Evolutionary conservation across 176 grass and related monocot species (phyloP).

Genomic region (Zoysia pacifica): DNA sequence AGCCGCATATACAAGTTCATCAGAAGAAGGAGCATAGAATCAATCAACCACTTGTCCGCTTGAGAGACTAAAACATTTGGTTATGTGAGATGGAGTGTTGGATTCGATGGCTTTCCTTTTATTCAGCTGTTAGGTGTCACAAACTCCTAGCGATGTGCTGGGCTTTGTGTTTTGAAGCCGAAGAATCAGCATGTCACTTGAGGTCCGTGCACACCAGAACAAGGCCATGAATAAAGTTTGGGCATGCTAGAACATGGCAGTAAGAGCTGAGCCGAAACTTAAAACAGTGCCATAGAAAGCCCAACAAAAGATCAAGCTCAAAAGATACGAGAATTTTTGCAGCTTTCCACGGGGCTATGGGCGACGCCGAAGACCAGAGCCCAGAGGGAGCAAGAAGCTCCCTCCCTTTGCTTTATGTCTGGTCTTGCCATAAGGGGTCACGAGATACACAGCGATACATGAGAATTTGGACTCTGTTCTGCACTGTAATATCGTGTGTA

Average conservation of each 20-base stretch:
- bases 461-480: too few species aligned
- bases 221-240: neutral
- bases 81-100: too few species aligned
- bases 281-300: constrained; percentile 11
- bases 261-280: neutral
- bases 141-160: too few species aligned
- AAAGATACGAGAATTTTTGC: constrained; percentile 3
- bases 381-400: too few species aligned
- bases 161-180: too few species aligned
- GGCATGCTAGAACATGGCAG: neutral
- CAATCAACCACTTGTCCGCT: too few species aligned
- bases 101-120: neutral
- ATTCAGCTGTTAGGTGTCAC: neutral
- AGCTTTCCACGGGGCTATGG: neutral
- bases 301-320: neutral
- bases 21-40: too few species aligned
- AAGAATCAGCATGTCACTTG: too few species aligned
- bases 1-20: too few species aligned
- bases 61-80: too few species aligned
- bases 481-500: neutral
- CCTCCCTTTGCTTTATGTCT: neutral
- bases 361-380: neutral
- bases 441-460: too few species aligned
- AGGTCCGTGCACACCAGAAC: neutral
- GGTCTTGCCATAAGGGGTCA: too few species aligned